These are phyloP conservation scores for Plenodomus tracheiphilus DNA, from an alignment of 2,329 filamentous ascomycete genomes.

Conservation along the genomic window DNA sequence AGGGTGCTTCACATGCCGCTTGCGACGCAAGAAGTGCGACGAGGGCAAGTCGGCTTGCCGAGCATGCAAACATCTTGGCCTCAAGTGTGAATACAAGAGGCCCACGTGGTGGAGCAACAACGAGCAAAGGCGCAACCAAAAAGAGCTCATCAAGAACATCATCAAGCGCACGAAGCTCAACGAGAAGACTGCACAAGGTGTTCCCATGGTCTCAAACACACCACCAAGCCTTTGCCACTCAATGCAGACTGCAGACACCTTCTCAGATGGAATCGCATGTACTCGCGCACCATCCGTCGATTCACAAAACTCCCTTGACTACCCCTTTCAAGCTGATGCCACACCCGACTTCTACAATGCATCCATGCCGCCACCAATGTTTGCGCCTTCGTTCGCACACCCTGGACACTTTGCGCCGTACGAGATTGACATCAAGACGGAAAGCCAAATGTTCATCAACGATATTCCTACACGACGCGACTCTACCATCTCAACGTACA, in stretches of 20 bases:
- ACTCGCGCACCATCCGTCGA: slow-evolving; percentile 78
- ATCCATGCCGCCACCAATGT: slow-evolving; percentile 60
- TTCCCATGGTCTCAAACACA: slow-evolving; percentile 59
- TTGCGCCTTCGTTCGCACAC: slow-evolving; percentile 50
- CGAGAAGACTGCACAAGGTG: slow-evolving; percentile 71
- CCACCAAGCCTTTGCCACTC: slow-evolving; percentile 82
- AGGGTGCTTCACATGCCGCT: slow-evolving; percentile 70
- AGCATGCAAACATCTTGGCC: slow-evolving; percentile 71
- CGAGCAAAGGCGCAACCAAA: slow-evolving; percentile 81
- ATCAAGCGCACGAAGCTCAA: slow-evolving; percentile 96
- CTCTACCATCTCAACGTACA: slow-evolving; percentile 89
- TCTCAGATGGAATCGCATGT: slow-evolving; percentile 69
- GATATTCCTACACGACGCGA: slow-evolving; percentile 83
- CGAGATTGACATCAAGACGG: slow-evolving; percentile 94
- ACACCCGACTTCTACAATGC: slow-evolving; percentile 61
- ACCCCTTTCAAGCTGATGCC: slow-evolving; percentile 67
- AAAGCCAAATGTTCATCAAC: slow-evolving; percentile 90
- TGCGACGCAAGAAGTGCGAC: slow-evolving; percentile 72
- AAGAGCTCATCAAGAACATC: slow-evolving; percentile 94
- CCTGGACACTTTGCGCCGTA: slow-evolving; percentile 74
- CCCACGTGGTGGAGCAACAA: slow-evolving; percentile 98
- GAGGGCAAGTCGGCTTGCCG: slow-evolving; percentile 66
- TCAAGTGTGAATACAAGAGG: slow-evolving; percentile 93
- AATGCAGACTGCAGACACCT: slow-evolving; percentile 77
- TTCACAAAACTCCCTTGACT: slow-evolving; percentile 70